These are phyloP conservation scores for Podospora conica DNA, from an alignment of 495 filamentous ascomycete species.

Conservation along the genomic window DNA sequence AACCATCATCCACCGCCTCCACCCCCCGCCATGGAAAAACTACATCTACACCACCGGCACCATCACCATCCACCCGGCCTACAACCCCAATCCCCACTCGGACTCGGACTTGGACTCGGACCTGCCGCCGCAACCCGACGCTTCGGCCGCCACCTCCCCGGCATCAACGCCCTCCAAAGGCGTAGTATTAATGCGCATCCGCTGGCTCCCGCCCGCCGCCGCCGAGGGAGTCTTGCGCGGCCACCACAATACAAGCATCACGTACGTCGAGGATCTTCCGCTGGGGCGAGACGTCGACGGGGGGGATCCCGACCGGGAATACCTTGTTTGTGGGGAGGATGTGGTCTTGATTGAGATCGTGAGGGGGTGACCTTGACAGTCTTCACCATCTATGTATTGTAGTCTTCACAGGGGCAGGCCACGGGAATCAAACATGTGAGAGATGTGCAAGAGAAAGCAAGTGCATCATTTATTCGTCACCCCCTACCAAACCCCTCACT, in stretches of 20 bases:
- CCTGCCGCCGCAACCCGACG: neutral
- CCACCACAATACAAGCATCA: neutral
- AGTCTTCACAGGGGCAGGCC: no score
- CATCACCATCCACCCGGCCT: neutral
- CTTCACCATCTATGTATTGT: neutral
- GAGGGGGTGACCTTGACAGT: neutral
- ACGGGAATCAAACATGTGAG: neutral
- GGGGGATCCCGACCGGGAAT: neutral
- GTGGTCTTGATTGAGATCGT: neutral
- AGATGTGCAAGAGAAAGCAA: neutral
- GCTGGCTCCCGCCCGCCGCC: neutral
- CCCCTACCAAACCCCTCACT: slow-evolving; percentile 7
- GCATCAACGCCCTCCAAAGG: neutral
- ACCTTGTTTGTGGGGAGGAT: neutral
- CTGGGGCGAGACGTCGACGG: neutral
- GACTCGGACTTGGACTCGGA: neutral
- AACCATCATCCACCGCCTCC: neutral
- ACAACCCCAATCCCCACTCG: neutral
- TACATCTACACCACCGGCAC: slow-evolving; percentile 5
- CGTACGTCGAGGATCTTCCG: neutral
- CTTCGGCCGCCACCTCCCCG: neutral
- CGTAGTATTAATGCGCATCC: slow-evolving; percentile 2
- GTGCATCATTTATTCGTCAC: neutral
- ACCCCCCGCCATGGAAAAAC: neutral
- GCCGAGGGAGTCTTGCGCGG: neutral